These are phyloP conservation scores for Juglanconis oblonga DNA, from an alignment of 2,329 filamentous ascomycete species.

Conservation along the genomic window DNA sequence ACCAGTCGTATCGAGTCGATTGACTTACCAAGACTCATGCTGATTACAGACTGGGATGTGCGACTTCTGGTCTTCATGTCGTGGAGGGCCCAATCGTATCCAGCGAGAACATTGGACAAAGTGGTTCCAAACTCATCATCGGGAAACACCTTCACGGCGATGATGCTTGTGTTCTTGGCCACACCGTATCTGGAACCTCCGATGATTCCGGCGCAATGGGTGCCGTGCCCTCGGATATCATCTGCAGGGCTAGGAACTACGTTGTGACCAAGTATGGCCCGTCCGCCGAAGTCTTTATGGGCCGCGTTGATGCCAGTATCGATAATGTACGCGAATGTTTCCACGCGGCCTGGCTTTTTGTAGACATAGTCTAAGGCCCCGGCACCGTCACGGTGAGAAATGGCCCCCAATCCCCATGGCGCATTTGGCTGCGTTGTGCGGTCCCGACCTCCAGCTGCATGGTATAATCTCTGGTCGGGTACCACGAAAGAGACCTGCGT, in stretches of 20 bases:
- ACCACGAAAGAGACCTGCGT: conserved; percentile 9
- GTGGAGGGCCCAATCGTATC: conserved; percentile 24
- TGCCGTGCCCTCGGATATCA: conserved; percentile 29
- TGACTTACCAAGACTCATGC: conserved; percentile 8
- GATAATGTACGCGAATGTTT: conserved; percentile 39
- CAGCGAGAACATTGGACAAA: conserved; percentile 20
- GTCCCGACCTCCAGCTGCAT: not conserved
- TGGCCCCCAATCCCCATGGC: conserved; percentile 27
- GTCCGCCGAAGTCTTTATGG: conserved; percentile 32
- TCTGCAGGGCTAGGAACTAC: conserved; percentile 22
- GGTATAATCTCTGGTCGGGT: not conserved
- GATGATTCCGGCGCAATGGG: conserved; percentile 32
- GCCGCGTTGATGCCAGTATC: conserved; percentile 41
- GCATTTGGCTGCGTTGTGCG: conserved; percentile 3
- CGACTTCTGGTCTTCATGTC: conserved; percentile 17
- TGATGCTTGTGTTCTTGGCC: conserved; percentile 27
- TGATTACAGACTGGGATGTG: conserved; percentile 3
- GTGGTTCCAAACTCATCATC: not conserved
- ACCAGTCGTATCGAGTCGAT: too few relatives aligned
- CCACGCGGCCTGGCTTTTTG: conserved; percentile 20
- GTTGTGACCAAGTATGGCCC: conserved; percentile 29
- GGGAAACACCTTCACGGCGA: conserved; percentile 31
- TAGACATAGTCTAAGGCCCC: conserved; percentile 22
- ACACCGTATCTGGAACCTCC: conserved; percentile 30
- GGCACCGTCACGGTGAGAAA: conserved; percentile 23